A percentile compares a stretch with the other conserved stretches of the same genome.
Evolutionary conservation across 208 protist species (phyloP).

Genomic region (Novymonas esmeraldas): DNA sequence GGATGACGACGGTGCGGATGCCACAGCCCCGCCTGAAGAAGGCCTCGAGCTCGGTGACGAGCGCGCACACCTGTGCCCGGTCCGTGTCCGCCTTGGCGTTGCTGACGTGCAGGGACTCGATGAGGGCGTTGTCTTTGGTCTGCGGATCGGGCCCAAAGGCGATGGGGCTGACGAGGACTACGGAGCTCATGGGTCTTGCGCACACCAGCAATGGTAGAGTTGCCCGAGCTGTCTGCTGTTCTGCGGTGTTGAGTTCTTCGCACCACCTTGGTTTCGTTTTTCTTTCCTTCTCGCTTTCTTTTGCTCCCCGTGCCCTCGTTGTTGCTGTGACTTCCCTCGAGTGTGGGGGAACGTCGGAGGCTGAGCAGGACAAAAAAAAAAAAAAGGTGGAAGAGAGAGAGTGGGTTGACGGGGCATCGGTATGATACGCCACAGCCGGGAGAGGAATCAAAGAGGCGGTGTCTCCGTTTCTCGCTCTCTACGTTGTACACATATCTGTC

Average conservation of each 20-base stretch:
- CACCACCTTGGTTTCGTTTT: background rate
- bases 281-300: background rate
- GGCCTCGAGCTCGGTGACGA: conserved; percentile 19
- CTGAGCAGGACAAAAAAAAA: too few relatives aligned
- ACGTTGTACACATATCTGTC: too few relatives aligned
- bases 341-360: too few relatives aligned
- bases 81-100: conserved; percentile 39
- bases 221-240: too few relatives aligned
- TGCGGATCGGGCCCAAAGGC: conserved; percentile 29
- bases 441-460: too few relatives aligned
- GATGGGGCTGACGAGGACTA: conserved; percentile 38
- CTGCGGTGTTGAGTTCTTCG: background rate
- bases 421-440: too few relatives aligned
- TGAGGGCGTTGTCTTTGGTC: conserved; percentile 31
- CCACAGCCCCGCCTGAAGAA: conserved; percentile 24
- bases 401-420: too few relatives aligned
- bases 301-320: background rate
- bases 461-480: too few relatives aligned
- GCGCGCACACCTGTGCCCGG: conserved; percentile 29
- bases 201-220: too few relatives aligned
- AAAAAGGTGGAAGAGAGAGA: too few relatives aligned
- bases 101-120: conserved; percentile 32
- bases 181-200: conserved; percentile 29
- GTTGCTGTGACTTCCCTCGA: too few relatives aligned
- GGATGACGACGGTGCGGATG: conserved; percentile 27